A percentile compares a stretch with the other conserved stretches of the same genome.
phyloP scores from a whole-genome alignment of 345 rosid species.

The Lumnitzera racemosa region DNA sequence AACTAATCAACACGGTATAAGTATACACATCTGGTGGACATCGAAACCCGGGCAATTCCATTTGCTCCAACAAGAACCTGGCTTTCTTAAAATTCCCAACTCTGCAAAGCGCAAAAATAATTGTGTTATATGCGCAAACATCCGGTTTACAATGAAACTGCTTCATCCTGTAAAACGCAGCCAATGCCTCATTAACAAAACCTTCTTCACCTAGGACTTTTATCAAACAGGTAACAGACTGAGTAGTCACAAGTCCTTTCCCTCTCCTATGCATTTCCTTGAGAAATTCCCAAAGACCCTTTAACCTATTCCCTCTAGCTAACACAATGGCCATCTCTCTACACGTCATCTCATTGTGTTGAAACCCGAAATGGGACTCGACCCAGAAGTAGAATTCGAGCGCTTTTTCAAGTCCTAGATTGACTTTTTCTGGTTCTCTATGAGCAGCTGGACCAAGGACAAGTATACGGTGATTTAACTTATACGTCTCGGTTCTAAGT shows the following conservation, averaged over 20 bases:
- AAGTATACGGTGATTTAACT: constrained; percentile 24
- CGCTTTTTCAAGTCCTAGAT: constrained; percentile 52
- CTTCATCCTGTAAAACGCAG: constrained; percentile 66
- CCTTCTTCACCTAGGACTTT: constrained; percentile 95
- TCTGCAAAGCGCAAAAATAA: constrained; percentile 63
- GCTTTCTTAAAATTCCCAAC: constrained; percentile 81
- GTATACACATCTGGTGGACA: constrained; percentile 69
- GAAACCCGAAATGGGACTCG: constrained; percentile 35
- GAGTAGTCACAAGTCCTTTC: constrained; percentile 28
- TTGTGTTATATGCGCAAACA: constrained; percentile 65
- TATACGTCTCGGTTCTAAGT: constrained; percentile 33
- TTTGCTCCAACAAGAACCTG: constrained; percentile 58
- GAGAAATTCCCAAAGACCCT: constrained; percentile 67
- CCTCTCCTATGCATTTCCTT: constrained; percentile 38
- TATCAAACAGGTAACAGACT: constrained; percentile 75
- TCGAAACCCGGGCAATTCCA: constrained; percentile 78
- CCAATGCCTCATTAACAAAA: constrained; percentile 57
- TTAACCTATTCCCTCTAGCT: constrained; percentile 48
- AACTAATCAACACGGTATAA: constrained; percentile 63
- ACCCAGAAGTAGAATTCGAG: constrained; percentile 60
- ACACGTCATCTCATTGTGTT: constrained; percentile 58
- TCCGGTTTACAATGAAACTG: constrained; percentile 69
- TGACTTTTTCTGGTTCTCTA: constrained; percentile 49
- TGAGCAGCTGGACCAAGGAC: constrained; percentile 69
- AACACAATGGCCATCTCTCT: constrained; percentile 69